Evolutionary conservation across 352 stramenopile genomes (phyloP).

Genomic region (Phytophthora tubulina): DNA sequence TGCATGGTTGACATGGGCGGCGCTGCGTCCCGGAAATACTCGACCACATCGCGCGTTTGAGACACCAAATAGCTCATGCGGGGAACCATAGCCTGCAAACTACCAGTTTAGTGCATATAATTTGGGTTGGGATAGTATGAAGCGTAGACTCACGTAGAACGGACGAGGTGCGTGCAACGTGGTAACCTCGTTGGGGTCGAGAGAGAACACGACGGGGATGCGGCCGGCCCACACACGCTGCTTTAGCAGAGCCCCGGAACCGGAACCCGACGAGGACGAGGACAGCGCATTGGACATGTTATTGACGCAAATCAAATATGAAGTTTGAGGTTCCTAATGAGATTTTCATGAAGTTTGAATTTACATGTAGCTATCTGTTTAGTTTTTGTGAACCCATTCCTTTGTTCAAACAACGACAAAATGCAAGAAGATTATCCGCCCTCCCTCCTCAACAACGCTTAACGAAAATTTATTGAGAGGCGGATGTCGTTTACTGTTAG

Average conservation of each 20-base stretch:
- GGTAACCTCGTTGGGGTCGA: slow-evolving; percentile 81
- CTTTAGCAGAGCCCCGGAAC: slow-evolving; percentile 19
- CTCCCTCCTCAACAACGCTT: too few relatives aligned
- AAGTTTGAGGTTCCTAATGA: not conserved
- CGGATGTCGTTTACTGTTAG: too few relatives aligned
- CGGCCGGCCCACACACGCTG: slow-evolving; percentile 69
- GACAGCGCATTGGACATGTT: slow-evolving; percentile 20
- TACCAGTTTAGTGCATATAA: not conserved
- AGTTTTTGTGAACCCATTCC: too few relatives aligned
- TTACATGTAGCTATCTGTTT: too few relatives aligned
- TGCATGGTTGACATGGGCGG: slow-evolving; percentile 69
- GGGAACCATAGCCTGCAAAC: slow-evolving; percentile 77
- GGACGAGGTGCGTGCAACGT: slow-evolving; percentile 80
- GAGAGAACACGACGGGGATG: slow-evolving; percentile 80
- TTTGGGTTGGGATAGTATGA: not conserved
- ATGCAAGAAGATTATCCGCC: too few relatives aligned
- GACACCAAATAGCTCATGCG: slow-evolving; percentile 83
- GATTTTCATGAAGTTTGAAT: too few relatives aligned
- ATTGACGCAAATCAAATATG: not conserved
- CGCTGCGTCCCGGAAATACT: slow-evolving; percentile 82
- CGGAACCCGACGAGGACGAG: slow-evolving; percentile 5
- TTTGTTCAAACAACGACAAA: too few relatives aligned
- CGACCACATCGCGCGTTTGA: slow-evolving; percentile 76
- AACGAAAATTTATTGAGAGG: too few relatives aligned
- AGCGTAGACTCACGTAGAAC: slow-evolving; percentile 70